Conservation (phyloP, 306 rosid species). For the Citrullus amarus region DNA sequence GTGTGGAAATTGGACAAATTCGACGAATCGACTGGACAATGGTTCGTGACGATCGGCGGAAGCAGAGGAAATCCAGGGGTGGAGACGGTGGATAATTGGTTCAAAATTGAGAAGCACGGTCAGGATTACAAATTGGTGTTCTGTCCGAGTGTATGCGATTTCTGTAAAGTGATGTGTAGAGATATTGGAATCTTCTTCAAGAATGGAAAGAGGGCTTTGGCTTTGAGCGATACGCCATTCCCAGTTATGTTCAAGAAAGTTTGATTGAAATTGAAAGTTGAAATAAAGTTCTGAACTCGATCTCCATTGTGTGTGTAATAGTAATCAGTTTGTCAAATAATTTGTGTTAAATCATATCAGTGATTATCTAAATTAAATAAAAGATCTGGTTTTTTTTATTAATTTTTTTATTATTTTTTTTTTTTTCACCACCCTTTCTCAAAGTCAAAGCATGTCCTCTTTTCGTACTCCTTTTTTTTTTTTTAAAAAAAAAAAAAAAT, state of each 20-base stretch:
- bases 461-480: no score
- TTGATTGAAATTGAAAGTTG: neutral
- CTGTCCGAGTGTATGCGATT: constrained; percentile 39
- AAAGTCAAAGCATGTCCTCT: no score
- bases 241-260: constrained; percentile 27
- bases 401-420: no score
- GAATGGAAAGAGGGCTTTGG: constrained; percentile 21
- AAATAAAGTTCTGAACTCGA: no score
- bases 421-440: no score
- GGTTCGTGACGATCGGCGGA: constrained; percentile 42
- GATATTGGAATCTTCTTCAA: constrained; percentile 28
- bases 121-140: constrained; percentile 29
- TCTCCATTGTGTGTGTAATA: no score
- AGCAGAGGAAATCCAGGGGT: constrained; percentile 35
- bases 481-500: no score
- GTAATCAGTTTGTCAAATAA: neutral
- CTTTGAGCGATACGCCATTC: constrained; percentile 24
- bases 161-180: constrained; percentile 33
- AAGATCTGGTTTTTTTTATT: no score
- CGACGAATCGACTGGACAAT: constrained; percentile 23
- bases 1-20: constrained; percentile 41
- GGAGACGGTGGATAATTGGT: constrained; percentile 31
- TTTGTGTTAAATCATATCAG: neutral
- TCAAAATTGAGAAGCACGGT: constrained; percentile 40
- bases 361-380: neutral